Percentiles rank a stretch among this genome's conserved stretches.
These are phyloP conservation scores for Amauroascus verrucosus DNA, from an alignment of 2,329 filamentous ascomycete genomes.

Conservation along the genomic window DNA sequence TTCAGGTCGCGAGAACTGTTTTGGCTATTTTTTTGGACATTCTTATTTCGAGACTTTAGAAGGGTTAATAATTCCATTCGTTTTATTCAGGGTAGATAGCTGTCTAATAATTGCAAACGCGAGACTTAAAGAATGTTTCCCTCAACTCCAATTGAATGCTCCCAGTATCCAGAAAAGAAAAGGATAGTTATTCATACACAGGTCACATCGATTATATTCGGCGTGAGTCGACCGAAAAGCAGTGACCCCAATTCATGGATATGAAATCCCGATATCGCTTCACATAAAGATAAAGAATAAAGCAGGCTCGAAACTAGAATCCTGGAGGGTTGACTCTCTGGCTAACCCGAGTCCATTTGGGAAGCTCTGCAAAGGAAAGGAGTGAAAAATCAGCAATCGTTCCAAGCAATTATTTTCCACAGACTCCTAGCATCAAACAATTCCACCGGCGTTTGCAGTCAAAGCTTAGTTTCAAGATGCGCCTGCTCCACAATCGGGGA, in stretches of 20 bases:
- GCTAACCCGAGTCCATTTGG: slow-evolving; percentile 91
- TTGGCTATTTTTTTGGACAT: background rate
- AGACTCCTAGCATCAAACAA: background rate
- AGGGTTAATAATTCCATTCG: slow-evolving; percentile 1
- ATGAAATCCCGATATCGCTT: background rate
- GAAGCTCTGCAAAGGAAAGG: slow-evolving; percentile 49
- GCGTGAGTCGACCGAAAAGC: background rate
- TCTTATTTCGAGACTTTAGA: slow-evolving; percentile 2
- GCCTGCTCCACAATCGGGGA: no score
- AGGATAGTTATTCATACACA: slow-evolving; percentile 7
- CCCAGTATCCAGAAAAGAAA: background rate
- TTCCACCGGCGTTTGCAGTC: no score
- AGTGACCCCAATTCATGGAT: background rate
- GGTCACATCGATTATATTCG: background rate
- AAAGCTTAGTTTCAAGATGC: no score
- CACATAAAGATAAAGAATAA: background rate
- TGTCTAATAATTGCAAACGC: slow-evolving; percentile 4
- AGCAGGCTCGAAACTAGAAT: slow-evolving; percentile 49
- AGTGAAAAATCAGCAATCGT: slow-evolving; percentile 14
- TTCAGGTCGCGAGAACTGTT: background rate
- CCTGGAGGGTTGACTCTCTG: slow-evolving; percentile 90
- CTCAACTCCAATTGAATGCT: slow-evolving; percentile 2
- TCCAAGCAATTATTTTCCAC: background rate
- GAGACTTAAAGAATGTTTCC: background rate
- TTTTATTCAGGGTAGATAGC: slow-evolving; percentile 6